Conservation (phyloP, 768 basidiomycete species). For the Fomitopsis serialis region DNA sequence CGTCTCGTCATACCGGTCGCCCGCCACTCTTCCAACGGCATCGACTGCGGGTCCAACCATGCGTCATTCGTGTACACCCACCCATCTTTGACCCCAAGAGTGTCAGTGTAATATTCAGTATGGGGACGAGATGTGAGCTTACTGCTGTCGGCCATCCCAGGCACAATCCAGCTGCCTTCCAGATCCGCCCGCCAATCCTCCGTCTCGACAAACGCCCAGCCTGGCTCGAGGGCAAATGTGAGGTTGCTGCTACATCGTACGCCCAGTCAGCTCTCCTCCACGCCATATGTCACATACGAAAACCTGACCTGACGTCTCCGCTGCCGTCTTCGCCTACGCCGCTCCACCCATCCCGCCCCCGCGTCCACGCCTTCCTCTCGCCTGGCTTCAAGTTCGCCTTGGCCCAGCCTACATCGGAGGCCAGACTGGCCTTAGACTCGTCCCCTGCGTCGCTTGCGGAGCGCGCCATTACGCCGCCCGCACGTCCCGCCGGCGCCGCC, state of each 20-base stretch:
- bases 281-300: slow-evolving; percentile 8
- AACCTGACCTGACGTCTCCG: slow-evolving; percentile 59
- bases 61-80: slow-evolving; percentile 81
- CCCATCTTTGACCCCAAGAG: slow-evolving; percentile 43
- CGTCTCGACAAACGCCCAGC: slow-evolving; percentile 70
- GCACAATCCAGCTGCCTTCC: slow-evolving; percentile 47
- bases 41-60: slow-evolving; percentile 51
- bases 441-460: slow-evolving; percentile 4
- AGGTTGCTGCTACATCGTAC: slow-evolving; percentile 60
- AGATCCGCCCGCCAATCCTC: slow-evolving; percentile 76
- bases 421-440: slow-evolving; percentile 9
- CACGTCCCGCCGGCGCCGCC: slow-evolving; percentile 8
- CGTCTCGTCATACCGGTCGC: slow-evolving; percentile 51
- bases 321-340: slow-evolving; percentile 39
- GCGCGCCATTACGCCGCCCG: background rate
- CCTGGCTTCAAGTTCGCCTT: slow-evolving; percentile 30
- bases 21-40: slow-evolving; percentile 37
- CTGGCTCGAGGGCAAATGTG: slow-evolving; percentile 69
- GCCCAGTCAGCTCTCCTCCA: slow-evolving; percentile 1
- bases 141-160: slow-evolving; percentile 32
- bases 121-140: slow-evolving; percentile 1
- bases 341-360: slow-evolving; percentile 68
- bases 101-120: background rate
- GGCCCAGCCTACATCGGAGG: slow-evolving; percentile 28
- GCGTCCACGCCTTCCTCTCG: slow-evolving; percentile 66